Conservation (phyloP, 768 basidiomycete species). For the Favolaschia claudopus region DNA sequence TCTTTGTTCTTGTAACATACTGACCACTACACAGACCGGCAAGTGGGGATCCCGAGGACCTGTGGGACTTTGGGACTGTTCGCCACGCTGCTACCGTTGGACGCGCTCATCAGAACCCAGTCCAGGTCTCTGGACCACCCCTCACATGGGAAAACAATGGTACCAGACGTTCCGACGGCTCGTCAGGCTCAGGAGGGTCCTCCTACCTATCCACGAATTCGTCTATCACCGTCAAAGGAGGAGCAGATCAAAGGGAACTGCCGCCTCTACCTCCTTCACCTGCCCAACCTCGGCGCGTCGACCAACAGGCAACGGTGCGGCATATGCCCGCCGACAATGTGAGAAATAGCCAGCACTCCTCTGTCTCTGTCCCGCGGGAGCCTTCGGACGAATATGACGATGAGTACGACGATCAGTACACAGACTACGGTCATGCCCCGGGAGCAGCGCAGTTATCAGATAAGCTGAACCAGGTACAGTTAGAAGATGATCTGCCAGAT, state of each 20-base stretch:
- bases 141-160: conserved; percentile 85
- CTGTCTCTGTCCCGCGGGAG: conserved; percentile 50
- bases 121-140: conserved; percentile 69
- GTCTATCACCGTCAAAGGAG: conserved; percentile 59
- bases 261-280: conserved; percentile 61
- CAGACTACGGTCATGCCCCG: conserved; percentile 56
- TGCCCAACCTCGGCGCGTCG: conserved; percentile 48
- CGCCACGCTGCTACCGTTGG: conserved; percentile 81
- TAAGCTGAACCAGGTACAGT: conserved; percentile 52
- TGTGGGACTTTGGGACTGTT: conserved; percentile 99
- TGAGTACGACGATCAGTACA: conserved; percentile 67
- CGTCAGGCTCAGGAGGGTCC: conserved; percentile 41
- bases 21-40: conserved; percentile 50
- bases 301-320: conserved; percentile 75
- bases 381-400: conserved; percentile 71
- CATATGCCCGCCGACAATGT: conserved; percentile 47
- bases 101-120: conserved; percentile 62
- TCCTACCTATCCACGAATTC: conserved; percentile 49
- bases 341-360: conserved; percentile 39
- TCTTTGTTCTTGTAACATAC: conserved; percentile 8
- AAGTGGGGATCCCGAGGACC: conserved; percentile 74
- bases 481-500: conserved; percentile 73
- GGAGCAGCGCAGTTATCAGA: conserved; percentile 50
- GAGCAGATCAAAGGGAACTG: no score
- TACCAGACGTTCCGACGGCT: conserved; percentile 52